Percentiles rank a stretch among this genome's conserved stretches.
These are phyloP conservation scores for Phytophthora fragariaefolia DNA, from an alignment of 352 stramenopile species.

Conservation along the genomic window DNA sequence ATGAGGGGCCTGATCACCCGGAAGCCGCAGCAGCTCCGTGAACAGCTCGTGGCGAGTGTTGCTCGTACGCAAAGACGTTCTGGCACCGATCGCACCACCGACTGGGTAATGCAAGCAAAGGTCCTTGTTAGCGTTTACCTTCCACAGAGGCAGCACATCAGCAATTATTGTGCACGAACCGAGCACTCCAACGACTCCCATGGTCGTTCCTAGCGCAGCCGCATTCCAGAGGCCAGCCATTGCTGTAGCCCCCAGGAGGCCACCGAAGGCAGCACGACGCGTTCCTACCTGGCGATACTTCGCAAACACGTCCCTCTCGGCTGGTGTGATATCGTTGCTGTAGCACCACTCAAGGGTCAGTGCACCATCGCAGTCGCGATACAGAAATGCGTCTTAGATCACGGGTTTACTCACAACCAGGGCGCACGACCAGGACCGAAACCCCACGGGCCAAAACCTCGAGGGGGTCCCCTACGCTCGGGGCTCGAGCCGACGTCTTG, in stretches of 20 bases:
- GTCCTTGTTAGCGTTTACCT: background rate
- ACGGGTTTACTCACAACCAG: conserved; percentile 5
- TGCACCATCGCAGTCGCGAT: background rate
- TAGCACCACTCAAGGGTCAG: background rate
- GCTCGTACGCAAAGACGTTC: conserved; percentile 18
- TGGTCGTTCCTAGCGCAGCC: conserved; percentile 13
- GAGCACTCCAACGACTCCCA: conserved; percentile 28
- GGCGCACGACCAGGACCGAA: conserved; percentile 1
- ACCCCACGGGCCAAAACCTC: background rate
- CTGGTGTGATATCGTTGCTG: conserved; percentile 23
- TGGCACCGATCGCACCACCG: conserved; percentile 24
- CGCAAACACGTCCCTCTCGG: conserved; percentile 23
- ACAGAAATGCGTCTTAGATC: background rate
- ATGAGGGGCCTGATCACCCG: conserved; percentile 22
- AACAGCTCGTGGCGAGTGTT: conserved; percentile 27
- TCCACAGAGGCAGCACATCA: background rate
- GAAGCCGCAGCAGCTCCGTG: conserved; percentile 27
- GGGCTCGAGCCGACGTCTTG: background rate
- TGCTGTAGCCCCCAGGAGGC: conserved; percentile 19
- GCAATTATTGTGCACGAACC: conserved; percentile 11
- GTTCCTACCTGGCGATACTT: conserved; percentile 25
- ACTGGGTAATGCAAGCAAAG: background rate
- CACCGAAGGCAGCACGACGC: conserved; percentile 17
- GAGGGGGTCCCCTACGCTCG: background rate
- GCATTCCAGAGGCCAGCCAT: conserved; percentile 33